These are phyloP conservation scores for Talaromyces sp. DNA, from an alignment of 2,329 filamentous ascomycete genomes.

Conservation along the genomic window DNA sequence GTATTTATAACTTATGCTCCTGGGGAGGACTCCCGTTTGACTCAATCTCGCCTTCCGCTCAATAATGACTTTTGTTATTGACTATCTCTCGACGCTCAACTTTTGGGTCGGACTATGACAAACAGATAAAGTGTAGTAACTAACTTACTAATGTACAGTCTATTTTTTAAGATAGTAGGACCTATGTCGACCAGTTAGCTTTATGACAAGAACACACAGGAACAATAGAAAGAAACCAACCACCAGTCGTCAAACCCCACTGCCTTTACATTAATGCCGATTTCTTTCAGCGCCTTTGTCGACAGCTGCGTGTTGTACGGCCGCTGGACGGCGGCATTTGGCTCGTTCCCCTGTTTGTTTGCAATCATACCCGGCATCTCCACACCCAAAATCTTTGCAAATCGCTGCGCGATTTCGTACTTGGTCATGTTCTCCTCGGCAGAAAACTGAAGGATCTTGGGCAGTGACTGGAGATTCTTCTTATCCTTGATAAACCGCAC, in stretches of 20 bases:
- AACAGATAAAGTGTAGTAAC: not conserved
- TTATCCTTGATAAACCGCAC: constrained; percentile 57
- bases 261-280: constrained; percentile 69
- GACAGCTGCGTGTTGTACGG: constrained; percentile 87
- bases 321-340: constrained; percentile 64
- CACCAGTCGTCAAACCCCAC: constrained; percentile 78
- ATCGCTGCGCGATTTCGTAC: constrained; percentile 75
- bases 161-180: not conserved
- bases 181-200: not conserved
- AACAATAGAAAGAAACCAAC: constrained; percentile 34
- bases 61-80: not conserved
- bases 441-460: constrained; percentile 72
- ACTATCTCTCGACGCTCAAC: not conserved
- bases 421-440: constrained; percentile 84
- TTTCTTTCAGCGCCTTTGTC: constrained; percentile 63
- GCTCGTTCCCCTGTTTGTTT: constrained; percentile 66
- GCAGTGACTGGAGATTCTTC: constrained; percentile 50
- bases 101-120: not conserved
- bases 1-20: no score
- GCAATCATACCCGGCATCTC: constrained; percentile 59
- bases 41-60: no score
- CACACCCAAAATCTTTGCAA: constrained; percentile 74
- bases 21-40: no score
- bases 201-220: not conserved
- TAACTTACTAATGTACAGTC: not conserved